These are phyloP conservation scores for Paraconiothyrium brasiliense DNA, from an alignment of 2,329 filamentous ascomycete species.

Conservation along the genomic window DNA sequence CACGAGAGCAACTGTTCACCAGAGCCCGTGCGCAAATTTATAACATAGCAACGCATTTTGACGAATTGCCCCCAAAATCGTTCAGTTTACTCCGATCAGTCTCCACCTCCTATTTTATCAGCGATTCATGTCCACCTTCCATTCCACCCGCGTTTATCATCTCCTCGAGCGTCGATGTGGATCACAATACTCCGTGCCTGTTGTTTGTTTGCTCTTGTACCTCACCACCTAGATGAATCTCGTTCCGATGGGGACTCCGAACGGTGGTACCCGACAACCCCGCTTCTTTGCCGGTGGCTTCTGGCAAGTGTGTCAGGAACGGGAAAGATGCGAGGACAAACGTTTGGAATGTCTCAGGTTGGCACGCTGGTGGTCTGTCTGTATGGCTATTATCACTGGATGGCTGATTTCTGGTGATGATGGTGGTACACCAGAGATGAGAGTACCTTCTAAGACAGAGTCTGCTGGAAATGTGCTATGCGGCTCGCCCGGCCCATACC, in stretches of 20 bases:
- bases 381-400: no score
- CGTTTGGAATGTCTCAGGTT: no score
- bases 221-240: not conserved
- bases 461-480: no score
- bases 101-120: not conserved
- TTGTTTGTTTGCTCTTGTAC: slow-evolving; percentile 6
- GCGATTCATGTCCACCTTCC: no score
- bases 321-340: slow-evolving; percentile 5
- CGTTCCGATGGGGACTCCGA: not conserved
- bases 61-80: not conserved
- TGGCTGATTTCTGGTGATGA: no score
- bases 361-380: no score
- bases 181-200: not conserved
- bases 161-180: no score
- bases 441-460: no score
- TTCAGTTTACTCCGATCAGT: not conserved
- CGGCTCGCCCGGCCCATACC: no score
- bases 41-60: slow-evolving; percentile 4
- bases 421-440: no score
- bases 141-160: no score
- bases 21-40: slow-evolving; percentile 3
- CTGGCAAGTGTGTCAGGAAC: slow-evolving; percentile 1
- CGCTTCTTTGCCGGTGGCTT: slow-evolving; percentile 9
- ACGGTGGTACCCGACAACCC: slow-evolving; percentile 1
- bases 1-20: not conserved